Evolutionary conservation across 768 basidiomycete genomes (phyloP), one percentile per base, ranked within the genome.

Genomic region (Candolleomyces aberdarensis): DNA sequence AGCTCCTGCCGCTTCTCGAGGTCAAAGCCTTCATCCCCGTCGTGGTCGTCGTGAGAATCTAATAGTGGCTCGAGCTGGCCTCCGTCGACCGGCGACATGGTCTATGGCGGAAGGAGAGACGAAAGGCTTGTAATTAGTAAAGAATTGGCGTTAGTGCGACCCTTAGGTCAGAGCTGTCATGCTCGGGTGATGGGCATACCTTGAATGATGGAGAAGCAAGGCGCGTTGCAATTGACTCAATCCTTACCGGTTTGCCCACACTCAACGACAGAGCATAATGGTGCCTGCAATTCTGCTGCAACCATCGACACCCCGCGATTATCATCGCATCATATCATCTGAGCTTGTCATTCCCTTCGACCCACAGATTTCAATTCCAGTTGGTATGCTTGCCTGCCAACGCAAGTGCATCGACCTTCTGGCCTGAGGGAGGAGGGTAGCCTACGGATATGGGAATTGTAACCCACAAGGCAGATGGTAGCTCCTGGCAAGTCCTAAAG

Each of bases 391-490:
- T 31, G 85, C 89, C 17, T 93, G 91, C 70, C 90, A 92, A 80
- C 86, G 89, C 89, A 74, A 56, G 62, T 65, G 61, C 51, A 39
- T 52, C 62, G 55, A 46, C n/a, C 22, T 26, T 36, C 51, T 93
- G 92, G 69, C 91, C 92, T 0, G 91, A 92, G 72, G 91, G 90
- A 9, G 91, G 90, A 9, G 92, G 92, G 0, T 91, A 94, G 64
- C 88, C 89, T 0, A 85, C 85, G 0, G 92, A 94, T 67, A 84
- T 84, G 22, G 91, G 91, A 1, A 54, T 76, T 14, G 74, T 92
- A 31, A 77, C 69, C 5, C 83, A 73, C 2, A 77, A 75, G 19
- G 63, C 69, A 3, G 78, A 84, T 65, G 79, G 79, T n/a, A 72
- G 64, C 1, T 57, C 70, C 11, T 87, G 85, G 83, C 74, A 80